Base-by-base conservation (phyloP, 2,329 filamentous ascomycete genomes). In the Hirsutella minnesotensis region DNA sequence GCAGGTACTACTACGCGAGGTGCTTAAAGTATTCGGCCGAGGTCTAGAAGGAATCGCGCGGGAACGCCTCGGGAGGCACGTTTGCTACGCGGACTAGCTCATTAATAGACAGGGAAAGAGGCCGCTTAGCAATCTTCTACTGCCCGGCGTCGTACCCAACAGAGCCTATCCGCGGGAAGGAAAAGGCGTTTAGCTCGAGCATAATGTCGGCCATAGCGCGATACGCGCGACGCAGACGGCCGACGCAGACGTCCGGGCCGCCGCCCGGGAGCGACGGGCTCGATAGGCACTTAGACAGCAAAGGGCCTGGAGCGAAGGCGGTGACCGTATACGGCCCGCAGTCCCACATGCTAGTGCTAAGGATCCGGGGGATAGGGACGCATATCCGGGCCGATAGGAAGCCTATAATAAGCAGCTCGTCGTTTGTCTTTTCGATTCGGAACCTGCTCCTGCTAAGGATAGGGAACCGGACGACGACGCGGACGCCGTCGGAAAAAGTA, bases 1-100 rank as follows among this genome's bases (percentile, higher is more conserved):
- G 49, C 13, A 69, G 47, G 37, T 70, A 58, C 40, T 64, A 51
- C 10, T 65, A 56, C 3, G 64, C 60, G 4, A 69, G 50, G 2
- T 53, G 54, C 12, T 44, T 36, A 36, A 59, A 63, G 52, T 63
- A 68, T 4, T 57, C 56, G 15, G 40, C 36, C 9, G 37, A 12
- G 4, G 37, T 38, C 15, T 27, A 21, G 10, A 38, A 38, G 37
- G 13, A 24, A 3, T 24, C 3, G 5, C n/a, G 9, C n/a, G 20
- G 3, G 16, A 38, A 38, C 13, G 22, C 37, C 5, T 9, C 7
- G 5, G 40, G 40, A 13, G 40, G 40, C 19, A n/a, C 34, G 20
- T 37, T 41, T 18, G 30, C 40, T 7, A 36, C 40, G 9, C 40
- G 19, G 16, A 41, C 40, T 7, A 41, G 31, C 21, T 41, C 40